Percentiles rank a stretch among this genome's conserved stretches.
phyloP scores from a whole-genome alignment of 1,284 basidiomycete genomes.

The Serendipita sp. region DNA sequence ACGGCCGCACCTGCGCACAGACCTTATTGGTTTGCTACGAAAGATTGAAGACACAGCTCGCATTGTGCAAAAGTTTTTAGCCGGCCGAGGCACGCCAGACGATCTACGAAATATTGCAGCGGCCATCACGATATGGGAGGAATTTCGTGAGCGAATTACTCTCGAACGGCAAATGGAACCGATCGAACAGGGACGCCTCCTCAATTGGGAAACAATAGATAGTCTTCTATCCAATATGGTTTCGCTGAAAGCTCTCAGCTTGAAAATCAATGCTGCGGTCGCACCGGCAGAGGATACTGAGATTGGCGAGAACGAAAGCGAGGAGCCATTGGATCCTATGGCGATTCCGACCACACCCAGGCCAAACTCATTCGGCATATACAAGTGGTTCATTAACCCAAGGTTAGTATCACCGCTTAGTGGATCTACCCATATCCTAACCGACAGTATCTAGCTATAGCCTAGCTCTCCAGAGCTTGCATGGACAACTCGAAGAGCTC shows the following conservation, averaged over 20 bases:
- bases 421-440: not conserved
- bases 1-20: slow-evolving; percentile 51
- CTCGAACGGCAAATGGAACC: slow-evolving; percentile 42
- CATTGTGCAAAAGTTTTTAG: slow-evolving; percentile 64
- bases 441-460: slow-evolving; percentile 44
- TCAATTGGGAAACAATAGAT: slow-evolving; percentile 5
- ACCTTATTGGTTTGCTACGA: slow-evolving; percentile 45
- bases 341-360: not conserved
- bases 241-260: slow-evolving; percentile 41
- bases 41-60: slow-evolving; percentile 61
- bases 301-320: slow-evolving; percentile 13
- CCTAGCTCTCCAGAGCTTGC: slow-evolving; percentile 36
- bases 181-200: slow-evolving; percentile 22
- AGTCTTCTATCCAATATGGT: slow-evolving; percentile 41
- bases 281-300: slow-evolving; percentile 13
- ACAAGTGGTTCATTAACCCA: slow-evolving; percentile 51
- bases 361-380: not conserved
- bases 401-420: slow-evolving; percentile 31
- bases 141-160: slow-evolving; percentile 33
- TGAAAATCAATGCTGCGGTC: slow-evolving; percentile 45
- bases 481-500: slow-evolving; percentile 34
- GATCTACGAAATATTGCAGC: slow-evolving; percentile 53
- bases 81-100: slow-evolving; percentile 49
- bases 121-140: slow-evolving; percentile 45
- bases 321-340: not conserved